Percentiles rank a stretch among this genome's conserved stretches.
phyloP scores from a whole-genome alignment of 306 rosid species.

The Sechiopsis laciniata region DNA sequence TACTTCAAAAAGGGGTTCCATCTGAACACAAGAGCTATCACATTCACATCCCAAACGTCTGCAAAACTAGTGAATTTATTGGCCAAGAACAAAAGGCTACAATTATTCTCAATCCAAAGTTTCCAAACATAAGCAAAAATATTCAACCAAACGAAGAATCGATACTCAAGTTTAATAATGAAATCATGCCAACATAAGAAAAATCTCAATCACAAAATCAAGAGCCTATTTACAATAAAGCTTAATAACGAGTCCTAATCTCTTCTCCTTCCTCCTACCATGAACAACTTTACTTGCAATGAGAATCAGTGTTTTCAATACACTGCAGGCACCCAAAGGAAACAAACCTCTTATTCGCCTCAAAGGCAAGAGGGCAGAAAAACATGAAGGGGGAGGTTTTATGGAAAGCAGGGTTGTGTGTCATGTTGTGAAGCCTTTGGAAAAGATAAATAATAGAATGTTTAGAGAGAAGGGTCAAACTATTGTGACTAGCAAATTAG shows the following conservation, averaged over 20 bases:
- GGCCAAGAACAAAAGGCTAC: not conserved
- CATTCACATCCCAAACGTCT: not conserved
- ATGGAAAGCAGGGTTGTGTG: too few relatives aligned
- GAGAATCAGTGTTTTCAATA: too few relatives aligned
- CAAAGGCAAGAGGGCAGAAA: too few relatives aligned
- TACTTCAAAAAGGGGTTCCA: not conserved
- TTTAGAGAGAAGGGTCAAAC: too few relatives aligned
- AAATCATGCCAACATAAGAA: not conserved
- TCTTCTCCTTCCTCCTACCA: too few relatives aligned
- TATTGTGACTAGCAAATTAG: too few relatives aligned
- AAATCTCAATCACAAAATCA: not conserved
- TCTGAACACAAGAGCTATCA: not conserved
- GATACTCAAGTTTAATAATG: not conserved
- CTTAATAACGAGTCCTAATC: not conserved
- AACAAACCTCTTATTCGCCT: too few relatives aligned
- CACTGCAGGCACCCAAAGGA: too few relatives aligned
- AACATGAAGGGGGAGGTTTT: too few relatives aligned
- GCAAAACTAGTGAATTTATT: not conserved
- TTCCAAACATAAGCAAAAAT: not conserved
- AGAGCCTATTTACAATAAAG: not conserved
- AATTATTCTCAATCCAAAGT: constrained; percentile 2
- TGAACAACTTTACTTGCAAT: too few relatives aligned
- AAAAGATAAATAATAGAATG: too few relatives aligned
- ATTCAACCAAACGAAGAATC: not conserved
- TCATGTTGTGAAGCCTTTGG: too few relatives aligned